A percentile compares a stretch with the other conserved stretches of the same genome.
phyloP scores from a whole-genome alignment of 2,329 filamentous ascomycete genomes.

The Neofusicoccum parvum region DNA sequence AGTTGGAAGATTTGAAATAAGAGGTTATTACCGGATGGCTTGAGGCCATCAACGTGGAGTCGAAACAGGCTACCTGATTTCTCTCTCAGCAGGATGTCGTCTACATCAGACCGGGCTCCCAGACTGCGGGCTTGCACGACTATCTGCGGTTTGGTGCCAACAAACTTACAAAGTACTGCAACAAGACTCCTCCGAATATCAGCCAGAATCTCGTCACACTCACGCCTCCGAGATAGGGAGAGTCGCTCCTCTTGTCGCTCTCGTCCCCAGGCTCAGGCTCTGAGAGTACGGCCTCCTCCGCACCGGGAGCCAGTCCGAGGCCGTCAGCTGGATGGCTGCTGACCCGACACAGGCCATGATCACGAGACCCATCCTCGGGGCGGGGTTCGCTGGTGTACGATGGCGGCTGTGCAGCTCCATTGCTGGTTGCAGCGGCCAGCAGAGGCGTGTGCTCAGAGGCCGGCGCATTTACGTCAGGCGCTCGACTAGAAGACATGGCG shows the following conservation, averaged over 20 bases:
- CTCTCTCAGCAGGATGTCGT: neutral
- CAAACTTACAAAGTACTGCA: conserved; percentile 41
- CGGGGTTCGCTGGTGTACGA: neutral
- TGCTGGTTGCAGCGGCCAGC: neutral
- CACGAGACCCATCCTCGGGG: neutral
- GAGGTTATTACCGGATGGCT: conserved; percentile 81
- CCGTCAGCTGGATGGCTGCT: conserved; percentile 24
- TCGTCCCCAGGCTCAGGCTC: conserved; percentile 13
- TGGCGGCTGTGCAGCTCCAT: neutral
- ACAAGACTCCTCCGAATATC: conserved; percentile 40
- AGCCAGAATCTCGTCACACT: conserved; percentile 38
- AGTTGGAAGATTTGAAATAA: conserved; percentile 75
- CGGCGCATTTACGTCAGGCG: conserved; percentile 6
- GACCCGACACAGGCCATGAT: neutral
- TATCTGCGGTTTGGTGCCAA: neutral
- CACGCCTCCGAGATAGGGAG: conserved; percentile 34
- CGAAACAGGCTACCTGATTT: conserved; percentile 56
- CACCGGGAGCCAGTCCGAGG: conserved; percentile 30
- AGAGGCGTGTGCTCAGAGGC: conserved; percentile 9
- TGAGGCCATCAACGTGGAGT: conserved; percentile 79
- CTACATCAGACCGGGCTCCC: neutral
- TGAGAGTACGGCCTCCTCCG: conserved; percentile 23
- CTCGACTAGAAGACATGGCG: neutral
- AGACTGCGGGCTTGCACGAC: neutral
- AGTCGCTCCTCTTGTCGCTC: conserved; percentile 29